A percentile compares a stretch with the other conserved stretches of the same genome.
These are phyloP conservation scores for Pleodorina starrii DNA, from an alignment of 139 green algal genomes.

Conservation along the genomic window DNA sequence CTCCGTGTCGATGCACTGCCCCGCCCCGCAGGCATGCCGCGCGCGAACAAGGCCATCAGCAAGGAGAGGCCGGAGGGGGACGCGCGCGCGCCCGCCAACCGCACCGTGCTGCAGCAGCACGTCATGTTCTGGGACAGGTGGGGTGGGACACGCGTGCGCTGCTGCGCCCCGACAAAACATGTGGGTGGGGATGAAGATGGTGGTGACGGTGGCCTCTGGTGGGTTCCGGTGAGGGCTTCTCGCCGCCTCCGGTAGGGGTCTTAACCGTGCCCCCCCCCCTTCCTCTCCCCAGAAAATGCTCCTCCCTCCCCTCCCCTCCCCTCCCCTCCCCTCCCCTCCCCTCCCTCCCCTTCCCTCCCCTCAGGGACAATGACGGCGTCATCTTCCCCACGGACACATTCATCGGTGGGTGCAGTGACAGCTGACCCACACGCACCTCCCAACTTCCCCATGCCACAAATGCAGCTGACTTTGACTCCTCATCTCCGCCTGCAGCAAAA, in stretches of 20 bases:
- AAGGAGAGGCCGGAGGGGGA: conserved; percentile 57
- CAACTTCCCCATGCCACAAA: not conserved
- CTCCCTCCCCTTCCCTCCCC: not conserved
- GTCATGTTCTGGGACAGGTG: conserved; percentile 70
- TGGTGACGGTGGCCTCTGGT: too few relatives aligned
- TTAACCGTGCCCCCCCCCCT: too few relatives aligned
- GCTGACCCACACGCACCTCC: not conserved
- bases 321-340: not conserved
- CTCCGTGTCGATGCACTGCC: too few relatives aligned
- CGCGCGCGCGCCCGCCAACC: conserved; percentile 47
- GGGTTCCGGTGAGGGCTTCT: too few relatives aligned
- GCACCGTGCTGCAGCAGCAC: conserved; percentile 76
- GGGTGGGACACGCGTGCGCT: too few relatives aligned
- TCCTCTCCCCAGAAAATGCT: too few relatives aligned
- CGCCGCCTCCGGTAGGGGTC: too few relatives aligned
- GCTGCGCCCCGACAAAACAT: too few relatives aligned
- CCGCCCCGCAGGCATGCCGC: conserved; percentile 43
- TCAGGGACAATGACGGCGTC: conserved; percentile 62
- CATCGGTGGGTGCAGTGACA: conserved; percentile 38
- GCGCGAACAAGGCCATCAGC: conserved; percentile 58
- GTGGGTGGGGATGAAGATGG: too few relatives aligned
- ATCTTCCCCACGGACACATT: conserved; percentile 74
- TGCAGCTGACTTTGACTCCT: too few relatives aligned
- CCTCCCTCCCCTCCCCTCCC: too few relatives aligned
- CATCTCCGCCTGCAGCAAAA: too few relatives aligned